These are phyloP conservation scores for Arctium minus DNA, from an alignment of 129 eudicot genomes.

Conservation along the genomic window DNA sequence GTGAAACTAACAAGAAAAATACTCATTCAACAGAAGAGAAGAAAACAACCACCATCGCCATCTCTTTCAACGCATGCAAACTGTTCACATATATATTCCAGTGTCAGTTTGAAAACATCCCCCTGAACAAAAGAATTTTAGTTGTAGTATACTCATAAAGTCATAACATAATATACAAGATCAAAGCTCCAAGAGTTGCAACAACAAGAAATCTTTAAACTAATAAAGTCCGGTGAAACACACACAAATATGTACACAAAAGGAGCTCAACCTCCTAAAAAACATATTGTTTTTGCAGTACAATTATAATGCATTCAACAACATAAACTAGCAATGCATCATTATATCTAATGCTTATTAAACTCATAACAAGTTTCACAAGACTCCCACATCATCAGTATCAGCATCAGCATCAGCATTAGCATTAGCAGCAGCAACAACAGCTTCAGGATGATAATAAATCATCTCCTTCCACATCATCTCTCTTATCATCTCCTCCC, in stretches of 20 bases:
- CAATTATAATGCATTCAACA: constrained; percentile 32
- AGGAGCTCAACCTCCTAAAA: constrained; percentile 23
- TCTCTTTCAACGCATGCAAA: no score
- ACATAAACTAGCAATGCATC: constrained; percentile 45
- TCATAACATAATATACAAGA: constrained; percentile 3
- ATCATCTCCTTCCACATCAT: constrained; percentile 81
- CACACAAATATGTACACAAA: constrained; percentile 40
- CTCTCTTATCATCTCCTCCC: constrained; percentile 80
- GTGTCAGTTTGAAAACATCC: no score
- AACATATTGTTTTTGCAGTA: constrained; percentile 23
- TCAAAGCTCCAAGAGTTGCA: constrained; percentile 6
- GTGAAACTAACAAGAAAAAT: no score
- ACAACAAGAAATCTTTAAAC: background rate
- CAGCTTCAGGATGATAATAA: constrained; percentile 72
- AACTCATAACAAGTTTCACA: constrained; percentile 13
- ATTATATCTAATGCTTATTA: constrained; percentile 36
- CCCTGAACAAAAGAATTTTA: background rate
- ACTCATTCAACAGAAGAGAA: no score
- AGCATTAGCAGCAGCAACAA: constrained; percentile 23
- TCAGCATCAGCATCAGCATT: background rate
- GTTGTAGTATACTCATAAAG: background rate
- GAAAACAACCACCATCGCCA: no score
- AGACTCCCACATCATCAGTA: background rate
- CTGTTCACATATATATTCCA: no score
- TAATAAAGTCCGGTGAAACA: background rate